Base-by-base conservation (phyloP, 179 eudicot genomes). In the Camellia oleifera region DNA sequence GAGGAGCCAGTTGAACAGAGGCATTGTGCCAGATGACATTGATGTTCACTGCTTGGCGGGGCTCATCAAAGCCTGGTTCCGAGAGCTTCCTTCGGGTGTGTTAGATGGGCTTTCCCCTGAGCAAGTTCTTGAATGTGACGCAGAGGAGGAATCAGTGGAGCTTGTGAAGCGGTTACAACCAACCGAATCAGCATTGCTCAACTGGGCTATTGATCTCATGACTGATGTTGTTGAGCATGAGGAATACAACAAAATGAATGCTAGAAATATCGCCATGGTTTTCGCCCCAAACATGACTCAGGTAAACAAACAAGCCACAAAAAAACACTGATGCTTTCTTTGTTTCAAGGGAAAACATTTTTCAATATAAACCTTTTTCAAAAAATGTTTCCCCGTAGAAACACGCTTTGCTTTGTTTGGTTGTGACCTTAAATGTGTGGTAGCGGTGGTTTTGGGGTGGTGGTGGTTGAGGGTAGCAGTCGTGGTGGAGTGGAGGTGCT, bases 281-380 rank as follows among this genome's bases (percentile, higher is more conserved):
- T 95, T 95, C 72, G 95, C 99, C 18, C 99, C 99, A 3, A 95
- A 95, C 82, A 95, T 95, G 99, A 95, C 98, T 70, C 97, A 93
- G 97, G 98, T 95, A 85, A 68, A 53, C n/a, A 50, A 69, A 69
- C 7, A 17, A 7, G 50, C 53, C 72, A 42, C 52, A 18, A 48
- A 20, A 70, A 20, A 18, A 71, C 52, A 48, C 7, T 48, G 1
- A 32, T 32, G 40, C 40, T 32, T 32, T 32, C 40, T 32, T 32
- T 32, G 40, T 1, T 32, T 32, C 2, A 1, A 32, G 40, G 40
- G 1, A 32, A 32, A 32, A 32, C 40, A 32, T 32, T 32, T 32
- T 32, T 32, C 40, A 32, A 32, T 32, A 32, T 32, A 1, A 1
- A 1, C 1, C 40, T 32, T 32, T 32, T 32, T 32, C 40, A 32